phyloP scores from a whole-genome alignment of 768 basidiomycete species.

The Heimioporus sp. region DNA sequence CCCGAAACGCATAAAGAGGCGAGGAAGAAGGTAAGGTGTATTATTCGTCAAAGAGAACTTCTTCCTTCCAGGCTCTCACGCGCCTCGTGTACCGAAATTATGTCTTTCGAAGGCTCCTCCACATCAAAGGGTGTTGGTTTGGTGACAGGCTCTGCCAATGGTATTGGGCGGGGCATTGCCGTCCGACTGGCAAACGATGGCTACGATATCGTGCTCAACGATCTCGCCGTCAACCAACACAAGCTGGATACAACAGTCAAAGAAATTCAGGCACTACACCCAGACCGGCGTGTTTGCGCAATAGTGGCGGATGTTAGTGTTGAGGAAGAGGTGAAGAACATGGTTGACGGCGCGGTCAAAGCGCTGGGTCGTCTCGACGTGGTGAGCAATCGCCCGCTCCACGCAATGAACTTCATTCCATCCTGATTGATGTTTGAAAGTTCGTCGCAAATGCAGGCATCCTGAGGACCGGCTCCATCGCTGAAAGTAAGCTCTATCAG shows the following conservation, averaged over 20 bases:
- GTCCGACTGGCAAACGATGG: constrained; percentile 36
- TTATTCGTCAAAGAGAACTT: too few species aligned
- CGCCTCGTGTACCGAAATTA: not conserved
- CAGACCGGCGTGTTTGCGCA: constrained; percentile 7
- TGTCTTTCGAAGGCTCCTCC: constrained; percentile 5
- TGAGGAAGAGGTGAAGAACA: constrained; percentile 30
- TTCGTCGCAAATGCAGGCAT: constrained; percentile 22
- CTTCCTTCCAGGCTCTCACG: not conserved
- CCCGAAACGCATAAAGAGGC: too few species aligned
- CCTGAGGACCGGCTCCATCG: constrained; percentile 7
- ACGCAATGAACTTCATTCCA: not conserved
- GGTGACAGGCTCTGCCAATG: constrained; percentile 31
- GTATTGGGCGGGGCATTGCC: constrained; percentile 35
- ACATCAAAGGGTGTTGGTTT: constrained; percentile 29
- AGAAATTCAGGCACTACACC: constrained; percentile 11
- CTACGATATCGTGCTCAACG: constrained; percentile 35
- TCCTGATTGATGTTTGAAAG: constrained; percentile 9
- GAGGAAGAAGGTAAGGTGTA: too few species aligned
- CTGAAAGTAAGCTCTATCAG: constrained; percentile 3
- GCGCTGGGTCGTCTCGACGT: constrained; percentile 33
- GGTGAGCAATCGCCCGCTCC: constrained; percentile 16
- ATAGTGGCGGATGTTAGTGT: constrained; percentile 25
- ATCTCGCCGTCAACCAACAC: constrained; percentile 23
- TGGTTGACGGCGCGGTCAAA: constrained; percentile 25
- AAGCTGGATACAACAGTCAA: constrained; percentile 13